These are phyloP conservation scores for Cyberlindnera mississippiensis DNA, from an alignment of 805 yeast genomes.

Conservation along the genomic window DNA sequence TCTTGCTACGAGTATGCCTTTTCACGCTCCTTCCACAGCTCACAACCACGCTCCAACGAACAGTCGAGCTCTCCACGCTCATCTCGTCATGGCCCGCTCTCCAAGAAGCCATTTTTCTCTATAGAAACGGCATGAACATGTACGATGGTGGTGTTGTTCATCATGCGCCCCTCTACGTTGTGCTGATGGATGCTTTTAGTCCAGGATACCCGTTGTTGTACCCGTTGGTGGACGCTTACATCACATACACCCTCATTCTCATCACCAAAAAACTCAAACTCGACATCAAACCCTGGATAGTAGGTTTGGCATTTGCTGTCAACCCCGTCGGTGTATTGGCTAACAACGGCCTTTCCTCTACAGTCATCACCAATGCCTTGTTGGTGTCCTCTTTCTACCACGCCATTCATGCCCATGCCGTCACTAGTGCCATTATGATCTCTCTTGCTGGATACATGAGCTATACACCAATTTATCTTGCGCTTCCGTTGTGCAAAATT, in stretches of 20 bases:
- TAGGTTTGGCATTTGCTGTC: conserved; percentile 63
- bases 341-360: conserved; percentile 64
- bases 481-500: conserved; percentile 49
- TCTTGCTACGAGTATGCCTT: conserved; percentile 17
- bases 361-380: conserved; percentile 55
- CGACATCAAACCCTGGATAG: conserved; percentile 35
- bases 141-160: conserved; percentile 86
- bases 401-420: conserved; percentile 37
- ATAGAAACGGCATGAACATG: conserved; percentile 52
- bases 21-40: conserved; percentile 19
- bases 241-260: conserved; percentile 49
- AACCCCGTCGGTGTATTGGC: conserved; percentile 79
- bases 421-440: conserved; percentile 46
- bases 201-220: conserved; percentile 38
- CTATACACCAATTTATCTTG: conserved; percentile 55
- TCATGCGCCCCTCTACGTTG: conserved; percentile 74
- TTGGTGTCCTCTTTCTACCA: conserved; percentile 45
- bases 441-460: conserved; percentile 64
- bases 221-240: conserved; percentile 54
- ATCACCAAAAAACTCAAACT: conserved; percentile 37
- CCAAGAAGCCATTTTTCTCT: conserved; percentile 63
- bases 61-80: conserved; percentile 70
- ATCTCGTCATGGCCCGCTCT: conserved; percentile 62
- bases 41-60: conserved; percentile 21
- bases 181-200: conserved; percentile 35